Conservation (phyloP, 345 rosid species). For the Citrus cavaleriei region DNA sequence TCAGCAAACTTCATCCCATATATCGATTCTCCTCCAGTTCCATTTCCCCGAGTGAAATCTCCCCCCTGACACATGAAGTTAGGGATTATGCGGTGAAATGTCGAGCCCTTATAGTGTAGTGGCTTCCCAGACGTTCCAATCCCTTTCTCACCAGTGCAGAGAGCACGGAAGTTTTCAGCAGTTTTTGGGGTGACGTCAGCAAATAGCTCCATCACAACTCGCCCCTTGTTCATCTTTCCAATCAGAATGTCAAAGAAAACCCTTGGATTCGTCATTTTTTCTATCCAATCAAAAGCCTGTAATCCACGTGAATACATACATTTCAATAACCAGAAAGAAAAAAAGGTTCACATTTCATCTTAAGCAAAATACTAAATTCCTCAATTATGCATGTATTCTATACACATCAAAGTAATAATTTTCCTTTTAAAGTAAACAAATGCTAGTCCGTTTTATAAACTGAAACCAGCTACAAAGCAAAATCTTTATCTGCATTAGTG, state of each 20-base stretch:
- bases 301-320: neutral
- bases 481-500: neutral
- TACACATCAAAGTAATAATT: neutral
- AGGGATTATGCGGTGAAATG: constrained; percentile 85
- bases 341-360: neutral
- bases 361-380: neutral
- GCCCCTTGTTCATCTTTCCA: constrained; percentile 60
- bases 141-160: constrained; percentile 84
- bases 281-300: constrained; percentile 19
- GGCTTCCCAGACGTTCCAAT: constrained; percentile 56
- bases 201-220: constrained; percentile 79
- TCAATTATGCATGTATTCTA: neutral
- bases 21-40: constrained; percentile 86
- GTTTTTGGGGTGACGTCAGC: constrained; percentile 71
- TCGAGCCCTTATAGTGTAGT: constrained; percentile 71
- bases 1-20: constrained; percentile 67
- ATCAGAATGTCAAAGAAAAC: constrained; percentile 72
- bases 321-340: neutral
- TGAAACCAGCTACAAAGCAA: neutral
- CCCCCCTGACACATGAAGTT: constrained; percentile 94
- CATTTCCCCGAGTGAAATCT: constrained; percentile 81
- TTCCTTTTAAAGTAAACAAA: neutral
- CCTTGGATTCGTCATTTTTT: constrained; percentile 60
- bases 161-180: constrained; percentile 71
- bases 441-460: neutral